Evolutionary conservation across 768 basidiomycete genomes (phyloP).

Genomic region (Brasilioporus rufonigricans): DNA sequence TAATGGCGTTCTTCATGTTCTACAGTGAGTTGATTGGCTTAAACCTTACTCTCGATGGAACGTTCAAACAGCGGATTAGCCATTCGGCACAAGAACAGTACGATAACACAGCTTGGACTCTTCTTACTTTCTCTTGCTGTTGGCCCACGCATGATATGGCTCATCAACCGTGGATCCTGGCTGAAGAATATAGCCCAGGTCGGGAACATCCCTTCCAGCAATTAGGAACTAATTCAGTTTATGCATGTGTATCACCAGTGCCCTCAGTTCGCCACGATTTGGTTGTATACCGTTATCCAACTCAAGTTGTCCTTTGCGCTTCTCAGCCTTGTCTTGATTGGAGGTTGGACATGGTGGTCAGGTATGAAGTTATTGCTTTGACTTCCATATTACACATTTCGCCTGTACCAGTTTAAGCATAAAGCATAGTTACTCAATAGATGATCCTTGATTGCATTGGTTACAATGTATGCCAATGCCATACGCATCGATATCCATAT

Average conservation of each 20-base stretch:
- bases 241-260: conserved; percentile 40
- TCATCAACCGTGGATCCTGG: conserved; percentile 70
- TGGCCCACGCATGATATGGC: conserved; percentile 68
- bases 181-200: conserved; percentile 75
- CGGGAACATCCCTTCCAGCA: neutral
- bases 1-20: conserved; percentile 64
- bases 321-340: conserved; percentile 51
- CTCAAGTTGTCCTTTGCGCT: conserved; percentile 63
- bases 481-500: conserved; percentile 2
- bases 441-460: neutral
- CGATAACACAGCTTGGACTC: conserved; percentile 52
- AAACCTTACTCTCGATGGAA: neutral
- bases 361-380: conserved; percentile 46
- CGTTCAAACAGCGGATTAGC: conserved; percentile 34
- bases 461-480: conserved; percentile 13
- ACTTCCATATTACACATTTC: conserved; percentile 5
- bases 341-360: conserved; percentile 61
- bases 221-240: neutral
- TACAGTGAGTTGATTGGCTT: conserved; percentile 21
- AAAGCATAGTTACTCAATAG: neutral
- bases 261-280: conserved; percentile 74
- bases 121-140: conserved; percentile 55
- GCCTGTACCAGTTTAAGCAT: neutral
- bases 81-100: conserved; percentile 58
- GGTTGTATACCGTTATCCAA: conserved; percentile 75